phyloP scores from a whole-genome alignment of 352 stramenopile genomes.

The Achlya hypogyna region DNA sequence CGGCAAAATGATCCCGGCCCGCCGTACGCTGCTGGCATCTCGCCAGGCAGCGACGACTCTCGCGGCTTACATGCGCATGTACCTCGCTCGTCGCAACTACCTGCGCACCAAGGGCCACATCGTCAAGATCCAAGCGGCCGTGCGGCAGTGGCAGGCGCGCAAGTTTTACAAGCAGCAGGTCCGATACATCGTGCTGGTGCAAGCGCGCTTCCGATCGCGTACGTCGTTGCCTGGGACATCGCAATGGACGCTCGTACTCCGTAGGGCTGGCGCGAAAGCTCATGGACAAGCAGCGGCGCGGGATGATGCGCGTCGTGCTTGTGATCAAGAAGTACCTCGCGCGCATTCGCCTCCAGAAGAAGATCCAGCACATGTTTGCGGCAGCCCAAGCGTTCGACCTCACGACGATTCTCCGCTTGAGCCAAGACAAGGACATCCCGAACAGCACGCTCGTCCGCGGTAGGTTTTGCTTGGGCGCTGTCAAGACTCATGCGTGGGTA shows the following conservation, averaged over 20 bases:
- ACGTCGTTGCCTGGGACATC: not conserved
- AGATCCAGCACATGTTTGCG: conserved; percentile 65
- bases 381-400: conserved; percentile 70
- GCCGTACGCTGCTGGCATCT: conserved; percentile 45
- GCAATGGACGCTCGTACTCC: not conserved
- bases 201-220: conserved; percentile 63
- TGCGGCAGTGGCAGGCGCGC: conserved; percentile 48
- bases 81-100: conserved; percentile 54
- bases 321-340: conserved; percentile 70
- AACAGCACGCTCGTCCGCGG: conserved; percentile 32
- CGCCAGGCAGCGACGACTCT: conserved; percentile 37
- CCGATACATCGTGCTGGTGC: conserved; percentile 52
- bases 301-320: conserved; percentile 56
- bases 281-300: conserved; percentile 42
- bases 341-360: conserved; percentile 74
- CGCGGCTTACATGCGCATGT: conserved; percentile 63
- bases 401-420: conserved; percentile 69
- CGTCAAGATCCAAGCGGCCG: conserved; percentile 56
- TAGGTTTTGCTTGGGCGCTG: conserved; percentile 31
- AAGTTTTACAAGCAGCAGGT: conserved; percentile 44
- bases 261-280: conserved; percentile 32
- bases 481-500: not conserved
- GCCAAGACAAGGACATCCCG: conserved; percentile 37
- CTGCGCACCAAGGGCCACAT: conserved; percentile 50
- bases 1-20: conserved; percentile 49